Evolutionary conservation across 1,284 basidiomycete species (phyloP).

Genomic region (Bjerkandera adusta): DNA sequence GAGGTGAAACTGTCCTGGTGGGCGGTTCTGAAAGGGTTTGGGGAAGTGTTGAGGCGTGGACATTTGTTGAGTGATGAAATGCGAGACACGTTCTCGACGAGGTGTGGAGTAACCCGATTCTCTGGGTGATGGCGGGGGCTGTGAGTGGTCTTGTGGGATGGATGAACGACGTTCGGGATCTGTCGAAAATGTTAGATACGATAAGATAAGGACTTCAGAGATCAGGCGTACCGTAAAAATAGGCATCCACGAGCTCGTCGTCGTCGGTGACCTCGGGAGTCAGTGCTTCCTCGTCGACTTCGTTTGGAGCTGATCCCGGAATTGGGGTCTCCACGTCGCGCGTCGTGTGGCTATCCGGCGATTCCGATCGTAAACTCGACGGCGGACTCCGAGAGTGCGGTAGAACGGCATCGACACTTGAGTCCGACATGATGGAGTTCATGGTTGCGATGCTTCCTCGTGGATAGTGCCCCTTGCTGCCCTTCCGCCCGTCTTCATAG

Average conservation of each 20-base stretch:
- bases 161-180: conserved; percentile 21
- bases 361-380: background rate
- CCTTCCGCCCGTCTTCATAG: background rate
- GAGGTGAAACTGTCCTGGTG: conserved; percentile 31
- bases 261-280: conserved; percentile 22
- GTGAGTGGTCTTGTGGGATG: too few species aligned
- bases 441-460: conserved; percentile 56
- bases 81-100: conserved; percentile 16
- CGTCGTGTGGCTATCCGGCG: background rate
- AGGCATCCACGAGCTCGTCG: conserved; percentile 46
- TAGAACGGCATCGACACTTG: conserved; percentile 55
- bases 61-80: conserved; percentile 15
- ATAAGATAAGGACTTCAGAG: background rate
- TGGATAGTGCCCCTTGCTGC: conserved; percentile 17
- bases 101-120: too few species aligned
- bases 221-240: conserved; percentile 41
- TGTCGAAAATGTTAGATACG: conserved; percentile 14
- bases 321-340: background rate
- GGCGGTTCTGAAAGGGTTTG: conserved; percentile 31
- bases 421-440: conserved; percentile 54
- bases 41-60: conserved; percentile 30
- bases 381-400: conserved; percentile 27
- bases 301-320: background rate
- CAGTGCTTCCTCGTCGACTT: conserved; percentile 33
- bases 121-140: conserved; percentile 15